Base-by-base conservation (phyloP, 1,139 yeast species). In the Suhomyces guaymorum region DNA sequence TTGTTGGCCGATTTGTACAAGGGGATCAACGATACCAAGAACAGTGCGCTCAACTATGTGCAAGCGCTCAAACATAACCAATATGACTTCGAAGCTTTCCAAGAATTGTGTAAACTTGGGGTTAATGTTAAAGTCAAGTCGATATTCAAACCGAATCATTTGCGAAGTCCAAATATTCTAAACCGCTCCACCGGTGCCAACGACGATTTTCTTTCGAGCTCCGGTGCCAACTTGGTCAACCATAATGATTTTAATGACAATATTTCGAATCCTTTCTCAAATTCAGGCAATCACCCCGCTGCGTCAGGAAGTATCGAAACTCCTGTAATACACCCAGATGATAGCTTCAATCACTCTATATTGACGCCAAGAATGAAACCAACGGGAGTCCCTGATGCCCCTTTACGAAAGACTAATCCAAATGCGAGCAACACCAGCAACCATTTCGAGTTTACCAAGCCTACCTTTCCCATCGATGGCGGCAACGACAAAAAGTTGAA, bases 41-140 rank as follows among this genome's bases (percentile, higher is more conserved):
- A 80, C 41, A 81, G 95, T 37, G 75, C 84, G 0, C 63, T 81
- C 33, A 75, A 79, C 49, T 86, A 82, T 57, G 74, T 86, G 0
- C 76, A 74, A 45, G 86, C 94, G 0, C 66, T 88, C 38, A 76
- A 78, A 41, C 60, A 72, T 39, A 86, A 92, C 54, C 96, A 95
- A 16, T 87, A 72, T 54, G 72, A 88, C 33, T 89, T 94, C 75
- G 97, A 88, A 52, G 90, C 97, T 0, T 79, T 86, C 43, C 88
- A 84, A 48, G 81, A 82, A 27, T 64, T 92, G 30, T 81, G 92
- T 51, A 73, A 74, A 40, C 65, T 86, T 53, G 90, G 92, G 9
- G 85, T 83, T 16, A 75, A 78, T 42, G 72, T 87, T 16, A 71
- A 78, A 33, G 80, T 81, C 7, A 75, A 77, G 37, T 66, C 82